Conservation (phyloP, 2,329 filamentous ascomycete genomes). For the Emmonsia crescens region DNA sequence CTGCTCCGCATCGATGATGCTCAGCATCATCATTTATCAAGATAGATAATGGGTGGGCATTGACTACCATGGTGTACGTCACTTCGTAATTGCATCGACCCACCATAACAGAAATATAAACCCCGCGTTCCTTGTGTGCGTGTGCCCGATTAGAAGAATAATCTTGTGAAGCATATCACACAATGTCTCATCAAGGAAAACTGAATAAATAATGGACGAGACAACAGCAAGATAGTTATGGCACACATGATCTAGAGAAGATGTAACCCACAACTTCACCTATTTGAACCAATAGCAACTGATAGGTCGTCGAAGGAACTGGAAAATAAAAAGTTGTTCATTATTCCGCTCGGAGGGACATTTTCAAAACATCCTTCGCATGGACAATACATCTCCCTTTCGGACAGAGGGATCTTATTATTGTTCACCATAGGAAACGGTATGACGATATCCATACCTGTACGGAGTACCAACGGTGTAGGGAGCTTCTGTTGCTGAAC, state of each 20-base stretch:
- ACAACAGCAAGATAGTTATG: neutral
- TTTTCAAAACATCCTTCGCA: neutral
- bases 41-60: too few relatives aligned
- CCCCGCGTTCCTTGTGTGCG: neutral
- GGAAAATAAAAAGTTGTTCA: neutral
- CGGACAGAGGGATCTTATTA: neutral
- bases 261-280: neutral
- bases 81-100: too few relatives aligned
- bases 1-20: neutral
- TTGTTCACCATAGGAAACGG: neutral
- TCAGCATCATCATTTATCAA: neutral
- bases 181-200: neutral
- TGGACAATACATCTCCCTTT: neutral
- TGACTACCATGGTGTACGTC: too few relatives aligned
- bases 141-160: neutral
- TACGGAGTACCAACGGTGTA: neutral
- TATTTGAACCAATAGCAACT: neutral
- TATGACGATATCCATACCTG: neutral
- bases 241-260: neutral
- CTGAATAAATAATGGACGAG: neutral
- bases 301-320: neutral
- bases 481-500: neutral
- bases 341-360: neutral
- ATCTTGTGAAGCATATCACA: neutral
- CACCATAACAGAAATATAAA: neutral